phyloP scores from a whole-genome alignment of 371 early-diverging fungal species.

The Syncephalis fuscata region DNA sequence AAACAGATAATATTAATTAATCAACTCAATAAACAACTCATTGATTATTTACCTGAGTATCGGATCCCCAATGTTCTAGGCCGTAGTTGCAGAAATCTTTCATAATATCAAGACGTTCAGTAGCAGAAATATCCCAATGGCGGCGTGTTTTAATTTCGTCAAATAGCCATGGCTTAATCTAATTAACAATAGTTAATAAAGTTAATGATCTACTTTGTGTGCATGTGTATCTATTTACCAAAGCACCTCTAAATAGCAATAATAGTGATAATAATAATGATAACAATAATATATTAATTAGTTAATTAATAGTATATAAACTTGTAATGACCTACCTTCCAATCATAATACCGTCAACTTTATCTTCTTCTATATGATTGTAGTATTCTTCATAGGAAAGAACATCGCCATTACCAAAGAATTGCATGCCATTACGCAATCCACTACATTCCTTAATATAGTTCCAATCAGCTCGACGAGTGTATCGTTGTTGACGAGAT shows the following conservation, averaged over 20 bases:
- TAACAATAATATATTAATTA: neutral
- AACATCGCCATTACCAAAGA: constrained; percentile 84
- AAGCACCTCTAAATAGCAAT: neutral
- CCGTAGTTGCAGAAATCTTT: constrained; percentile 70
- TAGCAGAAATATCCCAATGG: constrained; percentile 81
- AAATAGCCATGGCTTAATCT: constrained; percentile 94
- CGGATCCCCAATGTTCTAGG: constrained; percentile 90
- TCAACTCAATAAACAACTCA: neutral
- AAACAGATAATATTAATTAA: neutral
- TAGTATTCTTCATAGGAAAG: constrained; percentile 76
- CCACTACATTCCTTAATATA: constrained; percentile 52
- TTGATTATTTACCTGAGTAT: constrained; percentile 29
- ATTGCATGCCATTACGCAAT: constrained; percentile 22
- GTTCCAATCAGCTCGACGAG: constrained; percentile 79
- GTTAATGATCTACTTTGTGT: neutral
- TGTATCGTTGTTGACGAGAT: constrained; percentile 84
- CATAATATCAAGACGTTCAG: constrained; percentile 84
- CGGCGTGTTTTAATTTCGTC: constrained; percentile 78
- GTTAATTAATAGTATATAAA: neutral
- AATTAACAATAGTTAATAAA: constrained; percentile 6
- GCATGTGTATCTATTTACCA: neutral
- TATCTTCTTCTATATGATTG: constrained; percentile 29
- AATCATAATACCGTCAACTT: constrained; percentile 83
- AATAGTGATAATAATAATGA: no score
- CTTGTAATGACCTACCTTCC: constrained; percentile 29